These are phyloP conservation scores for Ganoderma boninense DNA, from an alignment of 1,284 basidiomycete genomes.

Conservation along the genomic window DNA sequence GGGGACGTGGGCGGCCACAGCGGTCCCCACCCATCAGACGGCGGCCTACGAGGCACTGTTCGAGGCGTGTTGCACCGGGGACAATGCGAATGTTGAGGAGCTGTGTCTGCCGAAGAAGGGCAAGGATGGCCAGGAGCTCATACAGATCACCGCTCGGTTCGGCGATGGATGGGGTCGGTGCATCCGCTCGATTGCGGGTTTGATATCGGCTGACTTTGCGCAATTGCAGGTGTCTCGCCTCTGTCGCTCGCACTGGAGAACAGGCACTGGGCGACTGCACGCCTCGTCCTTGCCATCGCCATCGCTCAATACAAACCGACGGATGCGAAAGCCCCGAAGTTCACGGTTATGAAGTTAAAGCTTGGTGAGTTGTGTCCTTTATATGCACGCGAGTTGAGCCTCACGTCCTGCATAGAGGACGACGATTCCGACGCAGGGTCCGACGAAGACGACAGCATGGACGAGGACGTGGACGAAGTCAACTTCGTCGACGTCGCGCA, in stretches of 20 bases:
- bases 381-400: background rate
- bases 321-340: conserved; percentile 43
- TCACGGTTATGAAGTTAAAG: conserved; percentile 42
- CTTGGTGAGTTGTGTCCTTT: conserved; percentile 42
- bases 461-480: conserved; percentile 43
- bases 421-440: conserved; percentile 44
- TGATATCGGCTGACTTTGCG: background rate
- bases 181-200: background rate
- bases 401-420: conserved; percentile 1
- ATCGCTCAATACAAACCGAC: conserved; percentile 57
- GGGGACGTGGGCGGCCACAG: background rate
- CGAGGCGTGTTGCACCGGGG: conserved; percentile 59
- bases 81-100: conserved; percentile 55
- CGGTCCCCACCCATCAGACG: conserved; percentile 36
- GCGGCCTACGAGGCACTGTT: conserved; percentile 57
- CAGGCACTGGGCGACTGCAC: conserved; percentile 62
- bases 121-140: conserved; percentile 38
- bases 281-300: conserved; percentile 60
- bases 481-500: conserved; percentile 62
- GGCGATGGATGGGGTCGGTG: conserved; percentile 14
- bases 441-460: conserved; percentile 42
- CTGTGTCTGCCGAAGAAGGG: conserved; percentile 55
- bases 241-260: conserved; percentile 55
- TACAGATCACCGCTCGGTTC: conserved; percentile 49
- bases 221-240: conserved; percentile 46